A percentile compares a stretch with the other conserved stretches of the same genome.
Conservation (phyloP, 1,284 basidiomycete genomes). For the Microbotryum violaceum region DNA sequence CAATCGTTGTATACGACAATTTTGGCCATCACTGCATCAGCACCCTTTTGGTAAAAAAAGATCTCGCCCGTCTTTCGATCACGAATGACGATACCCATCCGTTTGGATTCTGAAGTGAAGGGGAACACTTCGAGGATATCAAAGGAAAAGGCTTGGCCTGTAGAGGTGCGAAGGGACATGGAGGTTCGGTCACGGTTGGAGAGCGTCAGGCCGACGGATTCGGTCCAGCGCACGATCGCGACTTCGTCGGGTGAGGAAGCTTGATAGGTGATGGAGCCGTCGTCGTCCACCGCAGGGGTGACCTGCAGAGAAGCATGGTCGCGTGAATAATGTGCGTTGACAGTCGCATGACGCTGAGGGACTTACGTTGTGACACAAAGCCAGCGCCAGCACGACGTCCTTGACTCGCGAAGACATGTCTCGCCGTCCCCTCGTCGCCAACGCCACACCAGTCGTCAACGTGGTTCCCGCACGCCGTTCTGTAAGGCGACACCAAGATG, state of each 20-base stretch:
- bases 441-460: conserved; percentile 59
- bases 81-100: conserved; percentile 95
- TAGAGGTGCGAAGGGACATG: conserved; percentile 68
- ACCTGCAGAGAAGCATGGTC: conserved; percentile 53
- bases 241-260: conserved; percentile 98
- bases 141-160: conserved; percentile 58
- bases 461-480: neutral
- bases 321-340: conserved; percentile 1
- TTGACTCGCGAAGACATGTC: conserved; percentile 94
- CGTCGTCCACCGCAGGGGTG: conserved; percentile 79
- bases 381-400: conserved; percentile 86
- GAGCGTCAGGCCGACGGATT: conserved; percentile 83
- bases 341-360: conserved; percentile 11
- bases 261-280: conserved; percentile 90
- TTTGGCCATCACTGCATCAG: conserved; percentile 90
- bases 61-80: conserved; percentile 68
- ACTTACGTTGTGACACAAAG: conserved; percentile 88
- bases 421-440: conserved; percentile 72
- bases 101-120: conserved; percentile 93
- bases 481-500: neutral
- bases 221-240: conserved; percentile 97
- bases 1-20: conserved; percentile 97
- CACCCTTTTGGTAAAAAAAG: conserved; percentile 90
- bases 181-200: conserved; percentile 77
- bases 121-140: conserved; percentile 93